Conservation (phyloP, 441 rosid species). For the Populus hybrid region DNA sequence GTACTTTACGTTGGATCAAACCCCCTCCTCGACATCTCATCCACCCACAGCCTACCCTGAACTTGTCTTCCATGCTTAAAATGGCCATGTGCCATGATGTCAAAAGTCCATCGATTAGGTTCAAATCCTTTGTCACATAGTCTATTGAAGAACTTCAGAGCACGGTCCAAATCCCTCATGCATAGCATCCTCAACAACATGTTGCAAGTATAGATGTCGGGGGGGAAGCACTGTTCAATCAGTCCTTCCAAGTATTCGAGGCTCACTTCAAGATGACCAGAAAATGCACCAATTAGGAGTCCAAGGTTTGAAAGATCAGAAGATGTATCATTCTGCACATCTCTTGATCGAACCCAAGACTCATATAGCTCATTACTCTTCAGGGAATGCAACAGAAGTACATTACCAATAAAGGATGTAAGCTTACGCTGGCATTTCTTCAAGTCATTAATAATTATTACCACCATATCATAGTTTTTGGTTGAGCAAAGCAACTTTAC, state of each 20-base stretch:
- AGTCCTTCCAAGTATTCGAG: conserved; percentile 44
- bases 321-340: conserved; percentile 34
- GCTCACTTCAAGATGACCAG: conserved; percentile 34
- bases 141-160: conserved; percentile 41
- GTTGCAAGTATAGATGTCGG: conserved; percentile 57
- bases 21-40: conserved; percentile 36
- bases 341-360: conserved; percentile 52
- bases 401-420: conserved; percentile 72
- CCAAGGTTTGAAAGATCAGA: conserved; percentile 44
- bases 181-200: conserved; percentile 48
- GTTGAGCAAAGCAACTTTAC: conserved; percentile 39
- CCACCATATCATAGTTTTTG: conserved; percentile 37
- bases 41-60: conserved; percentile 39
- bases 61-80: conserved; percentile 30
- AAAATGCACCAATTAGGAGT: conserved; percentile 59
- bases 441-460: conserved; percentile 48
- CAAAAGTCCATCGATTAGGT: conserved; percentile 63
- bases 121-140: conserved; percentile 49
- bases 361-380: conserved; percentile 43
- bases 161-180: conserved; percentile 37
- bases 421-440: conserved; percentile 43
- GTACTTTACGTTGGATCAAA: conserved; percentile 15
- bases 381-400: conserved; percentile 53
- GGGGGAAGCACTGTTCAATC: conserved; percentile 59
- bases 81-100: conserved; percentile 40